phyloP scores from a whole-genome alignment of 2,329 filamentous ascomycete species.

The Claviceps lovelessii region DNA sequence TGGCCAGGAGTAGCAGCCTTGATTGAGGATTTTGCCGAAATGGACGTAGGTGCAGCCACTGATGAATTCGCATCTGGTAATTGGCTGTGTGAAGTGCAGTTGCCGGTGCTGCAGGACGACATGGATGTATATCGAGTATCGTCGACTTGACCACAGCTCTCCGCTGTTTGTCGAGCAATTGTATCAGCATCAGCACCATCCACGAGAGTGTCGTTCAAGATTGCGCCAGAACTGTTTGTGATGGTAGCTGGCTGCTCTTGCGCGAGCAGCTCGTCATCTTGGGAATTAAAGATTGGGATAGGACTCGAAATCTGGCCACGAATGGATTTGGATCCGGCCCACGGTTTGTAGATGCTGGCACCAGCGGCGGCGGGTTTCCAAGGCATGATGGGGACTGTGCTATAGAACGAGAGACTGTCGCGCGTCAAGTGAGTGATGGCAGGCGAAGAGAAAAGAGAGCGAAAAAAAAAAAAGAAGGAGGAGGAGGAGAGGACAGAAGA shows the following conservation, averaged over 20 bases:
- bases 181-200: neutral
- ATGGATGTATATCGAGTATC: neutral
- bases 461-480: neutral
- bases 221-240: conserved; percentile 14
- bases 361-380: conserved; percentile 29
- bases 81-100: neutral
- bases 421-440: neutral
- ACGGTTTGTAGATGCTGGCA: conserved; percentile 11
- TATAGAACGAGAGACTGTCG: neutral
- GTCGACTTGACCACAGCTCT: neutral
- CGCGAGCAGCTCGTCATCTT: conserved; percentile 41
- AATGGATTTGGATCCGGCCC: conserved; percentile 29
- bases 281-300: conserved; percentile 36
- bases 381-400: conserved; percentile 13
- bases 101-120: neutral
- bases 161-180: neutral
- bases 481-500: neutral
- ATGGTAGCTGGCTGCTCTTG: conserved; percentile 25
- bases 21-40: neutral
- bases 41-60: neutral
- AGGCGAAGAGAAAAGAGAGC: neutral
- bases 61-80: neutral
- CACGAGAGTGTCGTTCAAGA: neutral
- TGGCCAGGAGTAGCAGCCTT: neutral
- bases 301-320: conserved; percentile 48